phyloP scores from a whole-genome alignment of 1,139 yeast genomes.

The Suzukiozyma palmioleophila region DNA sequence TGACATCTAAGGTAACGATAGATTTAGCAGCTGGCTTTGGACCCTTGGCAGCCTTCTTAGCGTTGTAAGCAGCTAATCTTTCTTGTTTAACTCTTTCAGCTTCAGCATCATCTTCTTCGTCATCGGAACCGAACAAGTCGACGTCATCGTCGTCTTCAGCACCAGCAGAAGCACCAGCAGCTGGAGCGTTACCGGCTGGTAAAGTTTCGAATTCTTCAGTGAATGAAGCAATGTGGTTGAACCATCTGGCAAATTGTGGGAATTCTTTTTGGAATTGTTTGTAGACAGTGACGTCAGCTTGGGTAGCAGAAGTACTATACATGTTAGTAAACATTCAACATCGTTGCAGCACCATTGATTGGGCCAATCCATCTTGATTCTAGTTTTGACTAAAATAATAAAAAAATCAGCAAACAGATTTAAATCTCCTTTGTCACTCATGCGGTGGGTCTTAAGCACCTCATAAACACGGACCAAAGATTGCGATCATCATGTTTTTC shows the following conservation, averaged over 20 bases:
- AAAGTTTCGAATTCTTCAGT: slow-evolving; percentile 75
- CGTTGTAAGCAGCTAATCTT: slow-evolving; percentile 97
- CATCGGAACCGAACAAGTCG: slow-evolving; percentile 92
- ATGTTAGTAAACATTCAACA: slow-evolving; percentile 54
- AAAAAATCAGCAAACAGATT: slow-evolving; percentile 36
- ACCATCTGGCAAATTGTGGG: slow-evolving; percentile 98
- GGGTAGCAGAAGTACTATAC: slow-evolving; percentile 75
- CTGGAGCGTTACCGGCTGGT: slow-evolving; percentile 71
- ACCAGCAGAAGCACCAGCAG: slow-evolving; percentile 51
- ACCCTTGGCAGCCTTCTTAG: slow-evolving; percentile 95
- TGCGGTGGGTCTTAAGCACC: slow-evolving; percentile 91
- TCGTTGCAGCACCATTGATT: slow-evolving; percentile 75
- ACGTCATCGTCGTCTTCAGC: slow-evolving; percentile 82
- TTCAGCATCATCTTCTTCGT: slow-evolving; percentile 91
- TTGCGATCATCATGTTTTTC: slow-evolving; percentile 56
- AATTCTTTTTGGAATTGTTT: slow-evolving; percentile 89
- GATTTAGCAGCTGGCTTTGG: slow-evolving; percentile 99
- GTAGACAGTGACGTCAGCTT: slow-evolving; percentile 93
- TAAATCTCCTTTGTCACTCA: slow-evolving; percentile 71
- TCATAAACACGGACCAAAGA: slow-evolving; percentile 96
- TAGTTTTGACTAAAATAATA: slow-evolving; percentile 3
- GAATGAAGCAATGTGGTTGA: slow-evolving; percentile 94
- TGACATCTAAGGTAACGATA: slow-evolving; percentile 91
- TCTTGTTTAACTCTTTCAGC: slow-evolving; percentile 96
- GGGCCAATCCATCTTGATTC: slow-evolving; percentile 14